Base-by-base conservation (phyloP, 768 basidiomycete species). In the Russula earlei region DNA sequence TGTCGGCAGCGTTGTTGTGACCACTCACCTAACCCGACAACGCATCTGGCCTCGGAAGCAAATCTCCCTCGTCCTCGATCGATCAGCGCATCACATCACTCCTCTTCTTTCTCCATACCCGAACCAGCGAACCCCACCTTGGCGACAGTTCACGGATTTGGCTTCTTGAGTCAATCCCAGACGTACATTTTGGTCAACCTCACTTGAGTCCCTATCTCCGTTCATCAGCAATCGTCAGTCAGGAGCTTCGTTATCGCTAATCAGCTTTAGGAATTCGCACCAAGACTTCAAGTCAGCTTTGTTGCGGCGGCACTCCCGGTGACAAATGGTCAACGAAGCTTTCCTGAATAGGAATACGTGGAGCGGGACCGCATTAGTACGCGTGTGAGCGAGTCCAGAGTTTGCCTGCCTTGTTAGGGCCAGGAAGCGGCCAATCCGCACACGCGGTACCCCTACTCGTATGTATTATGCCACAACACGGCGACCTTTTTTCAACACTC, bases 401-500 rank as follows among this genome's bases (percentile, higher is more conserved):
- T 15, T 47, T 38, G 54, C 40, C 46, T n/a, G n/a, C n/a, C n/a
- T n/a, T n/a, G n/a, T n/a, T n/a, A n/a, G n/a, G n/a, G n/a, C n/a
- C n/a, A n/a, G n/a, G n/a, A n/a, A n/a, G n/a, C n/a, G n/a, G 46
- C 54, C 46, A 27, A 17, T 8, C n/a, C 46, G 40, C 36, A 27
- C 20, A 37, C 33, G n/a, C n/a, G 42, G 22, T 12, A 12, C 22
- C 8, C 52, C 29, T 10, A 3, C 3, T 36, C n/a, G 52, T 52
- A 40, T 29, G 49, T 50, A 12, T 25, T 19, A 27, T 19, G 24
- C 40, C 4, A 49, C 33, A 49, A 49, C 47, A 27, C 54, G 54
- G 54, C 42, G 49, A 50, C 55, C 37, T 50, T 49, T 31, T 10
- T 42, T 44, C 17, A 17, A 11, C 55, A 38, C 50, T 56, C 25